phyloP scores from a whole-genome alignment of 2,329 filamentous ascomycete genomes.

The Fonsecaea pugnacius region DNA sequence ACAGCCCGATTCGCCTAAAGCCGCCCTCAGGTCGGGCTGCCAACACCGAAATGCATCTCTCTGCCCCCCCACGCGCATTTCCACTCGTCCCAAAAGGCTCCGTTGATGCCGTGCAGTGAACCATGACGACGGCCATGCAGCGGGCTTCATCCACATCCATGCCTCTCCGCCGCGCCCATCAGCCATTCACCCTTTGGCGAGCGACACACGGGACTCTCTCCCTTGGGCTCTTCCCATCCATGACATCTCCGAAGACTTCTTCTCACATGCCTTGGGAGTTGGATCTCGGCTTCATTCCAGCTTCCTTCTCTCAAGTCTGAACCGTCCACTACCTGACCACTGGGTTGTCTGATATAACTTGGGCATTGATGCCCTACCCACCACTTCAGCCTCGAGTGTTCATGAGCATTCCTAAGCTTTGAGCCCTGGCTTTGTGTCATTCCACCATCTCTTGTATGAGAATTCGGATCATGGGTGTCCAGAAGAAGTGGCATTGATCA shows the following conservation, averaged over 20 bases:
- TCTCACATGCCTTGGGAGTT: neutral
- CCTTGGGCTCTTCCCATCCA: neutral
- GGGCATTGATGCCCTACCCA: neutral
- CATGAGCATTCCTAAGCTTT: neutral
- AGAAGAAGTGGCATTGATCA: slow-evolving; percentile 9
- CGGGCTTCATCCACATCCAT: slow-evolving; percentile 3
- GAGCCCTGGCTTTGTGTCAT: neutral
- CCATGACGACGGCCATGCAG: slow-evolving; percentile 19
- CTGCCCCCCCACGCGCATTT: neutral
- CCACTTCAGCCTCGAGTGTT: slow-evolving; percentile 4
- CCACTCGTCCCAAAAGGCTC: neutral
- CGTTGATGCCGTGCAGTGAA: neutral
- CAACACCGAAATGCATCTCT: slow-evolving; percentile 19
- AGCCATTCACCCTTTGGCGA: slow-evolving; percentile 11
- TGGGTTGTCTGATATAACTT: neutral
- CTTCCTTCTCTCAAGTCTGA: neutral
- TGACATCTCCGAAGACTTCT: neutral
- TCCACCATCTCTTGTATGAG: slow-evolving; percentile 2
- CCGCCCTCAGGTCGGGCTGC: slow-evolving; percentile 7
- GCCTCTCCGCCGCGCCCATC: slow-evolving; percentile 15
- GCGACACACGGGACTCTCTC: slow-evolving; percentile 1
- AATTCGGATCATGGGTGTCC: slow-evolving; percentile 14
- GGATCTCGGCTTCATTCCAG: neutral
- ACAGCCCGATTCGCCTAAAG: neutral
- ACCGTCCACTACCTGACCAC: neutral